Conservation (phyloP, 192 early-diverging fungal genomes). For the Coemansia sp. region DNA sequence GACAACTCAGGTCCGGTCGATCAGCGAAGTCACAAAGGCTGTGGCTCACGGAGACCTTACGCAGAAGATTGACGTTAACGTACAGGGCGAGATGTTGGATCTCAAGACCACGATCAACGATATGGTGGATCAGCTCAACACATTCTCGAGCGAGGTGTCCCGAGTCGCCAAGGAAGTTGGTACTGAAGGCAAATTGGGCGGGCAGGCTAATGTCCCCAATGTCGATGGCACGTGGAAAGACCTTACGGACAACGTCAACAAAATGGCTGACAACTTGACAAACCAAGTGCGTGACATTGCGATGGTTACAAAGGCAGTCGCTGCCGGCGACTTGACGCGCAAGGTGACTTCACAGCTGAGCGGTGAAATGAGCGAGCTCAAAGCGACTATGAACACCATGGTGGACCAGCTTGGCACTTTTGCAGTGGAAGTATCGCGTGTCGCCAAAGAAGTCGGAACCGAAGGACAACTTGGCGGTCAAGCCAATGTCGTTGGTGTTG, state of each 20-base stretch:
- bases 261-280: slow-evolving; percentile 65
- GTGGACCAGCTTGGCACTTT: slow-evolving; percentile 54
- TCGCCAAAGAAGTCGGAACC: slow-evolving; percentile 62
- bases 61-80: slow-evolving; percentile 58
- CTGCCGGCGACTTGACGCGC: slow-evolving; percentile 28
- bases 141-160: slow-evolving; percentile 54
- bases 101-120: slow-evolving; percentile 66
- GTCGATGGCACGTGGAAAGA: slow-evolving; percentile 68
- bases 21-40: slow-evolving; percentile 66
- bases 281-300: slow-evolving; percentile 68
- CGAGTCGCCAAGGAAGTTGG: slow-evolving; percentile 66
- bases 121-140: slow-evolving; percentile 63
- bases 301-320: slow-evolving; percentile 10
- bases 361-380: slow-evolving; percentile 55
- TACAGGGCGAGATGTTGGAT: slow-evolving; percentile 62
- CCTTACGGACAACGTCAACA: slow-evolving; percentile 70
- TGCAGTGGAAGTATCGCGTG: slow-evolving; percentile 64
- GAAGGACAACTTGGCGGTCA: slow-evolving; percentile 56
- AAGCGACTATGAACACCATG: slow-evolving; percentile 14
- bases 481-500: slow-evolving; percentile 55
- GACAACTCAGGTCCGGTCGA: slow-evolving; percentile 68
- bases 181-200: slow-evolving; percentile 67
- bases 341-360: slow-evolving; percentile 42
- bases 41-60: slow-evolving; percentile 70
- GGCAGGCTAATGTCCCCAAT: slow-evolving; percentile 58